Percentiles rank a stretch among this genome's conserved stretches.
These are phyloP conservation scores for Pyricularia pennisetigena DNA, from an alignment of 2,329 filamentous ascomycete species.

Conservation along the genomic window DNA sequence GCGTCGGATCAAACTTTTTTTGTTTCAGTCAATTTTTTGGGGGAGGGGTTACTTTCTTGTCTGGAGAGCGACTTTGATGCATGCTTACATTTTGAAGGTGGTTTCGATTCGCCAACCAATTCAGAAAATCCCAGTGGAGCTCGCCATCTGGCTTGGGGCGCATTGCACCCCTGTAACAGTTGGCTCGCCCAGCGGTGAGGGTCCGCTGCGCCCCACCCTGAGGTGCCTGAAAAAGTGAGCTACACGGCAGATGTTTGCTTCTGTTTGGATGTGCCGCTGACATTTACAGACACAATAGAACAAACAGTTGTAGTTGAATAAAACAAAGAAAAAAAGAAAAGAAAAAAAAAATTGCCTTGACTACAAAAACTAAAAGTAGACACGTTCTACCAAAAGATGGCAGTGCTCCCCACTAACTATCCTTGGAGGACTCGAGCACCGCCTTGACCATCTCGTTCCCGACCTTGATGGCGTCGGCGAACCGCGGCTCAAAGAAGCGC, in stretches of 20 bases:
- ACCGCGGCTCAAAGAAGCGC: slow-evolving; percentile 81
- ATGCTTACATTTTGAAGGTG: neutral
- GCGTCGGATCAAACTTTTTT: neutral
- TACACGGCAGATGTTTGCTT: neutral
- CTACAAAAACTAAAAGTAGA: neutral
- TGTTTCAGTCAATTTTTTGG: neutral
- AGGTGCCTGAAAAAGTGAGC: neutral
- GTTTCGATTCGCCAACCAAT: neutral
- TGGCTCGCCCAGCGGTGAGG: neutral
- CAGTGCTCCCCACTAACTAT: neutral
- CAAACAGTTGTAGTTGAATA: too few species aligned
- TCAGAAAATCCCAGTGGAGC: neutral
- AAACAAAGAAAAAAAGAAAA: too few species aligned
- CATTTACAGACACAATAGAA: neutral
- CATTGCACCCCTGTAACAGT: neutral
- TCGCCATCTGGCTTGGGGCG: neutral
- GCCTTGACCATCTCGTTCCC: slow-evolving; percentile 98
- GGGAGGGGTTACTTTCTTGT: too few species aligned
- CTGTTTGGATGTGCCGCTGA: neutral
- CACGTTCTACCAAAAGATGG: neutral
- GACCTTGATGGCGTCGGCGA: slow-evolving; percentile 75
- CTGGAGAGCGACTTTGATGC: neutral
- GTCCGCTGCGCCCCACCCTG: neutral
- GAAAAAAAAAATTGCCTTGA: too few species aligned
- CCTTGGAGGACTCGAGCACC: slow-evolving; percentile 52